Evolutionary conservation across 768 basidiomycete species (phyloP).

Genomic region (Lactifluus subvellereus): DNA sequence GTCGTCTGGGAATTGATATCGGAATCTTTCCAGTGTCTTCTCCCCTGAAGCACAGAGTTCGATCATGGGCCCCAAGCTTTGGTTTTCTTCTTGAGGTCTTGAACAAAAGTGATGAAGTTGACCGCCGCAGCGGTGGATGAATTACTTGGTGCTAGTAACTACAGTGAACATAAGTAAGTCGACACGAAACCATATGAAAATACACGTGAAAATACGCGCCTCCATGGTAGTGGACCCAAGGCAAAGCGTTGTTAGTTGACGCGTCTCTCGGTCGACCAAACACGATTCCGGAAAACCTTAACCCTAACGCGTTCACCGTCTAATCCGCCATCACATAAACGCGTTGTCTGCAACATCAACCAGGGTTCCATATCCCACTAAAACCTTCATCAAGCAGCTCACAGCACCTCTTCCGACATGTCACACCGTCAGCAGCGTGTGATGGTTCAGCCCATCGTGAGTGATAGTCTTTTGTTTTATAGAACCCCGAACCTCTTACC

Average conservation of each 20-base stretch:
- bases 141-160: constrained; percentile 60
- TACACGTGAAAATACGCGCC: constrained; percentile 24
- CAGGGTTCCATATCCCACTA: background rate
- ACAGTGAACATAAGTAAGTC: background rate
- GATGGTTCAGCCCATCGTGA: constrained; percentile 99
- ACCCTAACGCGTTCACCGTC: background rate
- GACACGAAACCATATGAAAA: constrained; percentile 9
- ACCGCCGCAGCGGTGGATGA: constrained; percentile 98
- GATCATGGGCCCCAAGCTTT: constrained; percentile 97
- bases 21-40: constrained; percentile 93
- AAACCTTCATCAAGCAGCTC: background rate
- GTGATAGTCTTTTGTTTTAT: constrained; percentile 30
- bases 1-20: constrained; percentile 94
- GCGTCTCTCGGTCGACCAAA: constrained; percentile 18
- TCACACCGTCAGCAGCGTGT: constrained; percentile 90
- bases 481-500: constrained; percentile 19
- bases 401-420: constrained; percentile 47
- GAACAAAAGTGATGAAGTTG: constrained; percentile 98
- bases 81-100: constrained; percentile 96
- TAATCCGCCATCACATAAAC: background rate
- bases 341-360: background rate
- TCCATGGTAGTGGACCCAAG: constrained; percentile 31
- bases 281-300: constrained; percentile 14
- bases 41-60: constrained; percentile 92
- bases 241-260: constrained; percentile 17